Evolutionary conservation across 2,329 filamentous ascomycete species (phyloP), one percentile per base, ranked within the genome.

Genomic region (Pseudopyrenochaeta lycopersici): DNA sequence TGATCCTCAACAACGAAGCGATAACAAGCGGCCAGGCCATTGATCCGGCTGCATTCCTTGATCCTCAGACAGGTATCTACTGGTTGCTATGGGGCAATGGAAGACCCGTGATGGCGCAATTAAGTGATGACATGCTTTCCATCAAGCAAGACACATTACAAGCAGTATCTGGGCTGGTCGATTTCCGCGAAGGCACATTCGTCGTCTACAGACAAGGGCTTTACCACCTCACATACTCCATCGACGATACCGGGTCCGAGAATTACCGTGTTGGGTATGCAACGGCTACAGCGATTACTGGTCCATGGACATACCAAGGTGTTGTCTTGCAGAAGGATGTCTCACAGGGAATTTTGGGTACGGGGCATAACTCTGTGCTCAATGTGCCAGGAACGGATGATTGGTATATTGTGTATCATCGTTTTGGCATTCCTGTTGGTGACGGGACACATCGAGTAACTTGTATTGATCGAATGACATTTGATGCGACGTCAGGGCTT

Each of bases 331-430:
- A 68, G 50, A 71, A 70, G 31, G 56, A 70, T 46, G 51, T 39
- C 1, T 15, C 39, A 1, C 55, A 61, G 48, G 68, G 66, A 0
- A 71, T 71, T 9, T 17, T 71, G 4, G 68, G 41, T 1, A 67
- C 68, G 1, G 68, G 67, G 0, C 68, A 71, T 36, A 68, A 46
- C 35, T 62, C 57, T 11, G 64, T 71, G 36, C 50, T 71, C n/a
- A 63, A 70, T 23, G 64, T 71, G 0, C 68, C 68, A 1, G 58
- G 58, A 0, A 68, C 68, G 1, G 67, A 68, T 33, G 64, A 71
- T 27, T 71, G 68, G 66, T 70, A 71, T 23, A 70, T 71, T 44
- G 64, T 62, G 4, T 71, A 71, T 38, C 67, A 71, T 33, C 65
- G 68, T 4, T 71, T 70, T 29, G 55, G 46, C 6, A 68, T 71